Evolutionary conservation across 768 basidiomycete species (phyloP), one percentile per base, ranked within the genome.

Genomic region (Kwoniella sp.): DNA sequence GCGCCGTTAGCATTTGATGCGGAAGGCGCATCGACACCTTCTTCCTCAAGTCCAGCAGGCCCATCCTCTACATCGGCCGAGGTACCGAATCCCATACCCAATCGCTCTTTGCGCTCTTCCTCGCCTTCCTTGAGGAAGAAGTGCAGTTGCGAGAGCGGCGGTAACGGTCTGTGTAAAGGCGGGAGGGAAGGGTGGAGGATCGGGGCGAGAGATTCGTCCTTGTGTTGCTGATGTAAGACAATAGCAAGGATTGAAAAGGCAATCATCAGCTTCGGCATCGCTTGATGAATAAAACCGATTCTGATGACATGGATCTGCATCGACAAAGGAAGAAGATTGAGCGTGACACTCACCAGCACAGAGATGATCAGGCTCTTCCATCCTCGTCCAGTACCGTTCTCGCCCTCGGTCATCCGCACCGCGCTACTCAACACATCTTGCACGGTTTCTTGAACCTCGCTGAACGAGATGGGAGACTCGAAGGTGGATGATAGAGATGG

Each of bases 101-200:
- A 45, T 11, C 77, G 48, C 22, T 75, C 29, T 30, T 68, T 66
- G 47, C 58, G 55, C 47, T 80, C 79, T 31, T 78, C 74, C 23
- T 73, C 75, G 13, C 50, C 58, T 52, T 74, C 73, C 26, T 55
- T 41, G 1, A 65, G 61, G 66, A 77, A 77, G 59, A 71, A 73
- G 50, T 72, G 73, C n/a, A 80, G 58, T 29, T 69, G 66, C 20
- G 65, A 62, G 3, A 77, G 47, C 23, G 79, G 77, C 3, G 79
- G 77, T 25, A 68, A 41, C 0, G 77, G 71, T 31, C 79, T 69
- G 25, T 61, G 59, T 31, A 79, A 45, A 2, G 79, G 73, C 11
- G 79, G 79, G 23, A 73, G 41, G 29, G 65, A 54, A 11, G 79
- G 79, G 60, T 80, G 77, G 5, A 80, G 56, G 2, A 79, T 56